Evolutionary conservation across 2,329 filamentous ascomycete species (phyloP), one percentile per base, ranked within the genome.

Genomic region (Neofusicoccum ribis): DNA sequence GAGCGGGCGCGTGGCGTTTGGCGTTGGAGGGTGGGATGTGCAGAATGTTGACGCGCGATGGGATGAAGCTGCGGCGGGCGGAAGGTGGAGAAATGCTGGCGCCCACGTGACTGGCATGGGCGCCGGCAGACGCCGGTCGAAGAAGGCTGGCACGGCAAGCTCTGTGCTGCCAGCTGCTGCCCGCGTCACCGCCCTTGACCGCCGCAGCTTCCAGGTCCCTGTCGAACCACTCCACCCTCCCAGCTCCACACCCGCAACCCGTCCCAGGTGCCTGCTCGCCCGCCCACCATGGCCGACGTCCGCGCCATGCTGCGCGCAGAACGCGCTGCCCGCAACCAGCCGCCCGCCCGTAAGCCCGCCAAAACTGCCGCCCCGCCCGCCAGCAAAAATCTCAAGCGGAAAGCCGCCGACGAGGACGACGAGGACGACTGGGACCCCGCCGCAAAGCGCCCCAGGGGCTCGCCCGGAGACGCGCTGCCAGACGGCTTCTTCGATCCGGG

Each of bases 221-320:
- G 59, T 41, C 39, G 47, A 20, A 15, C 46, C 54, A 37, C 54
- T 46, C 39, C 52, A 37, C 34, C 37, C 37, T 34, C 23, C 27
- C 27, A 50, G 47, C 50, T 44, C 36, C 62, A 34, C 62, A 39
- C 31, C 27, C 27, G 37, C n/a, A 11, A 20, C 27, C 27, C 27
- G 27, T 31, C 27, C 5, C 27, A 31, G 27, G 27, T 31, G 27
- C 27, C 27, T 31, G 27, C 7, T 3, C 27, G 9, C 27, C 39
- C 36, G 41, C 31, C 39, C 50, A 63, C 44, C 65, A 78, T 78
- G 76, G 76, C 76, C 9, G 76, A 78, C 70, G 76, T 75, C 37
- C 75, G 76, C 51, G 71, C 76, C 12, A 52, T 78, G 65, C 73
- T 78, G 47, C 76, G 76, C 64, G 74, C 77, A 69, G 74, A 78